These are phyloP conservation scores for Fusarium oxysporum DNA, from an alignment of 2,329 filamentous ascomycete species.

Conservation along the genomic window DNA sequence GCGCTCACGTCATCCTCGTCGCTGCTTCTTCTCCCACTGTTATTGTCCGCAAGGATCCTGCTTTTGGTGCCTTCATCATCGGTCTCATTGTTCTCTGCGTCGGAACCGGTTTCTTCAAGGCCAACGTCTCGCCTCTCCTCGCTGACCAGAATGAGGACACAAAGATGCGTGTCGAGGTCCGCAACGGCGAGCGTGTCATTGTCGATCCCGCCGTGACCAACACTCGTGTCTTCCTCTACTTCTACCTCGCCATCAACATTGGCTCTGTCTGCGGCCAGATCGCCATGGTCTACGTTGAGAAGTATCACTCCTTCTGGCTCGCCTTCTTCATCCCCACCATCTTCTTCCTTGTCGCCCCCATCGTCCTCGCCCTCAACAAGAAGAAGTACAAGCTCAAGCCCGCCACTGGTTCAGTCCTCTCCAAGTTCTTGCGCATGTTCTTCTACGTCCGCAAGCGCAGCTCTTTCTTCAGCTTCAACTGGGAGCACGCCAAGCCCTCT, in stretches of 20 bases:
- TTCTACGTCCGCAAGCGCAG: conserved; percentile 71
- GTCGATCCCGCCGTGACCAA: conserved; percentile 77
- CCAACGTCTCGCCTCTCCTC: conserved; percentile 79
- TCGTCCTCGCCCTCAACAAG: conserved; percentile 71
- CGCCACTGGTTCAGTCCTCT: conserved; percentile 78
- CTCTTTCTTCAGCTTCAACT: conserved; percentile 74
- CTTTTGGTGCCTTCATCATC: conserved; percentile 76
- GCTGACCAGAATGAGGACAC: conserved; percentile 75
- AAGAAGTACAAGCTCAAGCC: conserved; percentile 70
- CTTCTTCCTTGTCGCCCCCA: conserved; percentile 71
- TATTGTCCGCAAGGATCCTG: conserved; percentile 66
- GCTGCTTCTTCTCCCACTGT: conserved; percentile 72
- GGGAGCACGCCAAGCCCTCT: conserved; percentile 77
- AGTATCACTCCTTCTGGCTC: conserved; percentile 81
- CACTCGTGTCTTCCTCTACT: conserved; percentile 75
- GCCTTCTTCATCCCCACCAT: conserved; percentile 75
- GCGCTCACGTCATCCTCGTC: conserved; percentile 75
- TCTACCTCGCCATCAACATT: conserved; percentile 70
- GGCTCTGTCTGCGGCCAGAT: conserved; percentile 70
- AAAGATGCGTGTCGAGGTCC: conserved; percentile 66
- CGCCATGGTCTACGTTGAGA: conserved; percentile 78
- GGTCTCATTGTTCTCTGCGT: conserved; percentile 67
- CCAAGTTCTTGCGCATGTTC: conserved; percentile 73
- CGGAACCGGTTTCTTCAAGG: conserved; percentile 84
- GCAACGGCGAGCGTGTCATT: conserved; percentile 74